phyloP scores from a whole-genome alignment of 2,329 filamentous ascomycete genomes.

The Aspergillus pseudoterreus region DNA sequence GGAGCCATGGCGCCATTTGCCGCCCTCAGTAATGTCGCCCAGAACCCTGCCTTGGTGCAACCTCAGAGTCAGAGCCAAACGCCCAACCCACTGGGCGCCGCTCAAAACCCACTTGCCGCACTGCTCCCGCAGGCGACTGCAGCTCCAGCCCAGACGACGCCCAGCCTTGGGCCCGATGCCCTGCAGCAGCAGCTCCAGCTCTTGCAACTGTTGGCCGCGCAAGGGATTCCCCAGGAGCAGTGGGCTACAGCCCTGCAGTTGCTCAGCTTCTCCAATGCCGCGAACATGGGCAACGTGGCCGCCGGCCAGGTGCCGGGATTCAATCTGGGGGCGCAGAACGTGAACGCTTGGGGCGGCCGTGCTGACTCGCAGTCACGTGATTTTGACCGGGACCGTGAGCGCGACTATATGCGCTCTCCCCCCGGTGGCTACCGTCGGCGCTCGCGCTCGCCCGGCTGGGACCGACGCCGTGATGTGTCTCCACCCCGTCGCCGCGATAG shows the following conservation, averaged over 20 bases:
- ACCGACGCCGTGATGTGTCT: constrained; percentile 65
- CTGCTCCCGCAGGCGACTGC: constrained; percentile 39
- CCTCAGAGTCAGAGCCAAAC: constrained; percentile 39
- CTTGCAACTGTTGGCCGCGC: constrained; percentile 70
- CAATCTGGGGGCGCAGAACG: constrained; percentile 28
- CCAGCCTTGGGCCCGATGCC: constrained; percentile 42
- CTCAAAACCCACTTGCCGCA: constrained; percentile 40
- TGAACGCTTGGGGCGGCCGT: constrained; percentile 33
- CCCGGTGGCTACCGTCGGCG: constrained; percentile 61
- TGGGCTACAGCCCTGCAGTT: constrained; percentile 59
- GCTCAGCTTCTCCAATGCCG: constrained; percentile 40
- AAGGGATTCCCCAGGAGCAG: constrained; percentile 74
- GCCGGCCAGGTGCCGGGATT: constrained; percentile 33
- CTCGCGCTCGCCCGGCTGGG: constrained; percentile 74
- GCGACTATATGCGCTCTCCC: constrained; percentile 61
- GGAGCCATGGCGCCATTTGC: constrained; percentile 49
- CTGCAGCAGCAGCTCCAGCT: constrained; percentile 68
- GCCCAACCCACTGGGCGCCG: constrained; percentile 39
- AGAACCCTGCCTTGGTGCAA: constrained; percentile 32
- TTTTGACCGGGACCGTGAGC: constrained; percentile 56
- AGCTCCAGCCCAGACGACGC: constrained; percentile 23
- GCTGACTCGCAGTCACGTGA: constrained; percentile 43
- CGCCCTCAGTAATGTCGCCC: constrained; percentile 39
- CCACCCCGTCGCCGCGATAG: constrained; percentile 62
- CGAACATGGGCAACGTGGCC: constrained; percentile 32